phyloP scores from a whole-genome alignment of 2,329 filamentous ascomycete species.

The Graphiopsis chlorocephala region DNA sequence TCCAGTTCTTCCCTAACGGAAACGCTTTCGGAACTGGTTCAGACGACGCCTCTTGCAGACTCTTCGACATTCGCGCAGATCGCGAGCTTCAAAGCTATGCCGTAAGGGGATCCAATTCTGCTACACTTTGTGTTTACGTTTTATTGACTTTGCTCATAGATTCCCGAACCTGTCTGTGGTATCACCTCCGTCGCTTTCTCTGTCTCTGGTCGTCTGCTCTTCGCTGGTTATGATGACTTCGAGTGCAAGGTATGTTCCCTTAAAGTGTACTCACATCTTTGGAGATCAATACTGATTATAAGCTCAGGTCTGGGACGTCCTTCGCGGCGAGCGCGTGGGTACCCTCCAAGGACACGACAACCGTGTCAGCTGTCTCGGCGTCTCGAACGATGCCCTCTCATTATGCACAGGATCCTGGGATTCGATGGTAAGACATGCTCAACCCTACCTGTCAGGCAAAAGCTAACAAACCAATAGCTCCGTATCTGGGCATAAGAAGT shows the following conservation, averaged over 20 bases:
- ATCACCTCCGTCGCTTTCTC: constrained; percentile 98
- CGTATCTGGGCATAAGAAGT: constrained; percentile 50
- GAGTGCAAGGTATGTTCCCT: constrained; percentile 85
- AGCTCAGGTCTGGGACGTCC: constrained; percentile 89
- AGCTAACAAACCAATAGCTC: constrained; percentile 39
- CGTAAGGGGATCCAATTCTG: constrained; percentile 42
- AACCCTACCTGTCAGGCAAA: neutral
- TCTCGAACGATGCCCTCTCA: constrained; percentile 98
- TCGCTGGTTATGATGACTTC: constrained; percentile 97
- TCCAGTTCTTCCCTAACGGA: constrained; percentile 98
- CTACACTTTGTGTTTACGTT: neutral
- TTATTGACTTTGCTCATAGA: constrained; percentile 53
- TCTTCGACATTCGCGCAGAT: constrained; percentile 97
- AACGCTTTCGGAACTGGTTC: constrained; percentile 98
- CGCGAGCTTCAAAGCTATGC: constrained; percentile 70
- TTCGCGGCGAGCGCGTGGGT: constrained; percentile 93
- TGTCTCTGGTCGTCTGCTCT: constrained; percentile 89
- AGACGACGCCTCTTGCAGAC: constrained; percentile 92
- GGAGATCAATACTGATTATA: constrained; percentile 23
- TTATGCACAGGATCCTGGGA: constrained; percentile 99
- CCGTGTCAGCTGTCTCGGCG: constrained; percentile 95
- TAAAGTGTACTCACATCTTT: neutral
- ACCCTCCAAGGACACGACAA: constrained; percentile 97
- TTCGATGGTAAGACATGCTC: constrained; percentile 72
- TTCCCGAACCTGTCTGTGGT: constrained; percentile 93